These are phyloP conservation scores for Escovopsis sp. DNA, from an alignment of 2,329 filamentous ascomycete species.

Conservation along the genomic window DNA sequence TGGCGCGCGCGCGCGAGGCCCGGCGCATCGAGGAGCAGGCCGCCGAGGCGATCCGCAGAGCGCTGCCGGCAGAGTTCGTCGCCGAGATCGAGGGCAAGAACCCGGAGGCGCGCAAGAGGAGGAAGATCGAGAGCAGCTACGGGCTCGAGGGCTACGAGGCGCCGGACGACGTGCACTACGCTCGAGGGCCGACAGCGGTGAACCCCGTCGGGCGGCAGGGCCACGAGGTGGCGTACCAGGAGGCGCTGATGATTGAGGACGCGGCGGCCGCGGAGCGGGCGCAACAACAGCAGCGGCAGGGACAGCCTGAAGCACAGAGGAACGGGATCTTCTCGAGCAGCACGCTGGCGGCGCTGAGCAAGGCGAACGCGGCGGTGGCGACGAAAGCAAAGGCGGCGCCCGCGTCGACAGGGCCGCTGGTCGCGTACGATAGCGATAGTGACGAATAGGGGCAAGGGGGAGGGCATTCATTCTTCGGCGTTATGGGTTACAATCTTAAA, in stretches of 20 bases:
- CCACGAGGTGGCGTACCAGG: conserved; percentile 45
- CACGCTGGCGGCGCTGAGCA: conserved; percentile 65
- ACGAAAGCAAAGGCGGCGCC: conserved; percentile 36
- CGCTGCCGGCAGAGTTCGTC: conserved; percentile 78
- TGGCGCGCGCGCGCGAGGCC: conserved; percentile 85
- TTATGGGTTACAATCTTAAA: conserved; percentile 2
- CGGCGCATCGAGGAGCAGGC: conserved; percentile 87
- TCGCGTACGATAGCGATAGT: conserved; percentile 82
- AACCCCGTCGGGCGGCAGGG: conserved; percentile 44
- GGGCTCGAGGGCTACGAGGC: conserved; percentile 86
- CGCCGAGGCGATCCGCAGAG: conserved; percentile 78
- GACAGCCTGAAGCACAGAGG: conserved; percentile 10
- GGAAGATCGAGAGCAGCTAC: conserved; percentile 80
- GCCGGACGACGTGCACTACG: conserved; percentile 87
- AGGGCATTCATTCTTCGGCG: conserved; percentile 2
- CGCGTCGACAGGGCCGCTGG: conserved; percentile 52
- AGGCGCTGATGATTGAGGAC: conserved; percentile 42
- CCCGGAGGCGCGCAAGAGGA: conserved; percentile 70
- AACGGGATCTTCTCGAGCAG: conserved; percentile 67
- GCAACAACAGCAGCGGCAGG: conserved; percentile 14
- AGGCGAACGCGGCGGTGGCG: conserved; percentile 37
- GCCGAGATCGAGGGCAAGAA: conserved; percentile 89
- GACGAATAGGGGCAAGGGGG: conserved; percentile 45
- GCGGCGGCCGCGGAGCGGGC: conserved; percentile 19
- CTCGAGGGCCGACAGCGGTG: conserved; percentile 55